These are phyloP conservation scores for Akebia trifoliata DNA, from an alignment of 164 flowering plant species.

Conservation along the genomic window DNA sequence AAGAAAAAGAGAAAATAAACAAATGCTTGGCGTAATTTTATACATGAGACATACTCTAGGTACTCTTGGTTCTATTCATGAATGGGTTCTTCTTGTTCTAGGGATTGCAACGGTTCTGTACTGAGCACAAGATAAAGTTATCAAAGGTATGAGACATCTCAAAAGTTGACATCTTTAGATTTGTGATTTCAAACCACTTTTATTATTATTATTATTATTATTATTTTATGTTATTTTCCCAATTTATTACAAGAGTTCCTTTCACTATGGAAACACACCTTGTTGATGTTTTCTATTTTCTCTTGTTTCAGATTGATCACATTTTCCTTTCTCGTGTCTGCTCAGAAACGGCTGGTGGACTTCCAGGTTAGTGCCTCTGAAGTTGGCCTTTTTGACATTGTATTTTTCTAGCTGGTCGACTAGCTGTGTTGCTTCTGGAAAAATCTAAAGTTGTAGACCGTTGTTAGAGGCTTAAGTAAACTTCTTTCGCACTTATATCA, in stretches of 20 bases:
- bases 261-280: conserved; percentile 1
- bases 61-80: background rate
- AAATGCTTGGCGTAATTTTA: no score
- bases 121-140: conserved; percentile 89
- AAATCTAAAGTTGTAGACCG: background rate
- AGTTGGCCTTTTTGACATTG: background rate
- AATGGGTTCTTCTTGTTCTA: conserved; percentile 25
- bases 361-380: conserved; percentile 66
- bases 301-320: conserved; percentile 75
- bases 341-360: conserved; percentile 99
- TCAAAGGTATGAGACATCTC: conserved; percentile 60
- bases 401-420: background rate
- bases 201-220: no score
- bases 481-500: background rate
- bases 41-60: no score
- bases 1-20: no score
- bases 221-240: background rate
- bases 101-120: conserved; percentile 96
- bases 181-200: no score
- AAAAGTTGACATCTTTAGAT: background rate
- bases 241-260: background rate
- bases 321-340: conserved; percentile 93
- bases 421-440: background rate
- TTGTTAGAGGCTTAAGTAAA: background rate
- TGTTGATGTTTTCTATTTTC: background rate